Evolutionary conservation across 164 flowering plant species (phyloP).

Genomic region (Magnolia officinalis): DNA sequence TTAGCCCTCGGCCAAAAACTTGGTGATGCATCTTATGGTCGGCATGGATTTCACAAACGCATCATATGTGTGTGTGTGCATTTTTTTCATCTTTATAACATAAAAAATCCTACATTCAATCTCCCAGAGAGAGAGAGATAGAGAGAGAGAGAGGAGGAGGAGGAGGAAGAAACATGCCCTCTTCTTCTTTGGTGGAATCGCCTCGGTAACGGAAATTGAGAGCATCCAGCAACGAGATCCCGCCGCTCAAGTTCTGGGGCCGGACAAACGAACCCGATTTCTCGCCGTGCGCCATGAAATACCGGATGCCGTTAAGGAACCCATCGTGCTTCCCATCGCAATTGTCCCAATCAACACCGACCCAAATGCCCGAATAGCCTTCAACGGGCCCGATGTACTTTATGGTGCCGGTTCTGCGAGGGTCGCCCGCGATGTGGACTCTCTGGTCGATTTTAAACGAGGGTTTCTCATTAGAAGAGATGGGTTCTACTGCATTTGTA

Average conservation of each 20-base stretch:
- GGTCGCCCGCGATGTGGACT: constrained; percentile 56
- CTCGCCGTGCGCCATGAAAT: constrained; percentile 52
- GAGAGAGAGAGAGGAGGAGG: not conserved
- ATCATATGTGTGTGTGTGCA: not conserved
- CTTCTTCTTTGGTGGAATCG: constrained; percentile 68
- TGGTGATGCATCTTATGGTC: too few species aligned
- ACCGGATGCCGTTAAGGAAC: constrained; percentile 58
- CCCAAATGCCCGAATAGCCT: constrained; percentile 71
- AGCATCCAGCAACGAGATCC: constrained; percentile 71
- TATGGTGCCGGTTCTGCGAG: constrained; percentile 67
- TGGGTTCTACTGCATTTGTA: constrained; percentile 10
- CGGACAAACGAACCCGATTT: constrained; percentile 76
- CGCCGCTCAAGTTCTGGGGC: constrained; percentile 50
- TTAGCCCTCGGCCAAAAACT: too few species aligned
- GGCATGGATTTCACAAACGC: too few species aligned
- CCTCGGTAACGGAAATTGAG: constrained; percentile 56
- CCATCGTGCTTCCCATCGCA: constrained; percentile 91
- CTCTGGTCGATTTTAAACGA: constrained; percentile 58
- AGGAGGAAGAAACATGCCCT: constrained; percentile 38
- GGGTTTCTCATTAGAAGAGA: not conserved
- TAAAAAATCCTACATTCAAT: not conserved
- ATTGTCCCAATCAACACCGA: constrained; percentile 95
- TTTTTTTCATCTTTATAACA: not conserved
- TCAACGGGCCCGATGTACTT: constrained; percentile 70
- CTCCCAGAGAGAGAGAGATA: not conserved